phyloP scores from a whole-genome alignment of 2,329 filamentous ascomycete species.

The Alternaria sp. region DNA sequence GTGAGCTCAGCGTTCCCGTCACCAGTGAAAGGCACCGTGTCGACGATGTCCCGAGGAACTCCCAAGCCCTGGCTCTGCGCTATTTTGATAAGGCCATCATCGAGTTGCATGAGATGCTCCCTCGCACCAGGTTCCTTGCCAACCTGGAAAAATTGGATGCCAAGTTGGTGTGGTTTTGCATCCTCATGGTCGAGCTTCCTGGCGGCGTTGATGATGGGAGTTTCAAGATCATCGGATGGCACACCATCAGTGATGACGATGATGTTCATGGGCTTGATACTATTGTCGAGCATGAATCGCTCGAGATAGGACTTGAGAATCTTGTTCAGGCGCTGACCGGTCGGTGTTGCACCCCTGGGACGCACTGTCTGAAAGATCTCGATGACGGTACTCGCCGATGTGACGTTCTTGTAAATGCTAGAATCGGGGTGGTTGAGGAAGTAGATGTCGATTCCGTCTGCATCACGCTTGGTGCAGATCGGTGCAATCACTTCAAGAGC shows the following conservation, averaged over 20 bases:
- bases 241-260: conserved; percentile 92
- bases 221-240: conserved; percentile 79
- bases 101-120: conserved; percentile 71
- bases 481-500: conserved; percentile 78
- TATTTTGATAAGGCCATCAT: conserved; percentile 70
- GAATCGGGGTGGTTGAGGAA: conserved; percentile 78
- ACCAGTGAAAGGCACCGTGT: conserved; percentile 78
- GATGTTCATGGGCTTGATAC: conserved; percentile 81
- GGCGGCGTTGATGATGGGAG: conserved; percentile 68
- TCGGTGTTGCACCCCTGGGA: conserved; percentile 74
- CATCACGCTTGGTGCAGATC: conserved; percentile 79
- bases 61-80: conserved; percentile 55
- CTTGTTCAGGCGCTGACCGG: conserved; percentile 71
- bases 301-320: conserved; percentile 78
- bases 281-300: conserved; percentile 57
- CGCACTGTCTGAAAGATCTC: conserved; percentile 72
- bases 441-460: conserved; percentile 87
- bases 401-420: conserved; percentile 70
- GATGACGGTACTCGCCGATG: conserved; percentile 62
- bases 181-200: conserved; percentile 71
- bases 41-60: conserved; percentile 83
- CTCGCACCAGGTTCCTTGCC: conserved; percentile 73
- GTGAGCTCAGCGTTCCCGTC: conserved; percentile 63
- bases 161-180: conserved; percentile 81
- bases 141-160: conserved; percentile 96